phyloP scores from a whole-genome alignment of 331 rosid species.

The Saraca asoca region DNA sequence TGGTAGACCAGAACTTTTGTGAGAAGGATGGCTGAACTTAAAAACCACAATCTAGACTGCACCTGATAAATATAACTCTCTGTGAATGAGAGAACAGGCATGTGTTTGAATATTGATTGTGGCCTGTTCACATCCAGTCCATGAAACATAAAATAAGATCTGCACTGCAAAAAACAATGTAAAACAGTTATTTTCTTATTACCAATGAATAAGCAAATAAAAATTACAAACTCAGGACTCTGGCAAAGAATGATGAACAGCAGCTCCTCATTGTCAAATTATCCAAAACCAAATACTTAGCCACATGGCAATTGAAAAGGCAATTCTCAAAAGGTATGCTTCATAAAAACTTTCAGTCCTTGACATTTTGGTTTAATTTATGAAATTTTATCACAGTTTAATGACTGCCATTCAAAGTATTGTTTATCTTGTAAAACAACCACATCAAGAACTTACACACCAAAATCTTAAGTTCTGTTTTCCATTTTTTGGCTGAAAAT shows the following conservation, averaged over 20 bases:
- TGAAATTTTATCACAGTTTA: too few relatives aligned
- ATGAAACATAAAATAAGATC: slow-evolving; percentile 96
- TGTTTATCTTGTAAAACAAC: too few relatives aligned
- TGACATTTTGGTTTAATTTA: too few relatives aligned
- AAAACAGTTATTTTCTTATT: background rate
- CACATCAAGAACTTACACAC: too few relatives aligned
- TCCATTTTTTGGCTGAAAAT: too few relatives aligned
- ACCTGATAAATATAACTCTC: slow-evolving; percentile 97
- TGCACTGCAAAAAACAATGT: slow-evolving; percentile 68
- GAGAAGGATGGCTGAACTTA: slow-evolving; percentile 20
- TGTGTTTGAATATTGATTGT: slow-evolving; percentile 65
- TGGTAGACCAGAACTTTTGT: slow-evolving; percentile 1
- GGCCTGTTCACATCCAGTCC: slow-evolving; percentile 75
- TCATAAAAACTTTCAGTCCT: background rate
- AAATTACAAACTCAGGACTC: background rate
- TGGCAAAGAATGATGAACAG: background rate
- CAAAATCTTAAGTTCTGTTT: too few relatives aligned
- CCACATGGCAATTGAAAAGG: background rate
- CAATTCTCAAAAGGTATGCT: background rate
- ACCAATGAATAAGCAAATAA: background rate
- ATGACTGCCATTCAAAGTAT: too few relatives aligned
- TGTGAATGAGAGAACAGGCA: slow-evolving; percentile 80
- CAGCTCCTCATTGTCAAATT: background rate
- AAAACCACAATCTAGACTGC: slow-evolving; percentile 20
- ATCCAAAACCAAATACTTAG: background rate